Base-by-base conservation (phyloP, 345 rosid genomes). In the Arabidopsis arenosa region DNA sequence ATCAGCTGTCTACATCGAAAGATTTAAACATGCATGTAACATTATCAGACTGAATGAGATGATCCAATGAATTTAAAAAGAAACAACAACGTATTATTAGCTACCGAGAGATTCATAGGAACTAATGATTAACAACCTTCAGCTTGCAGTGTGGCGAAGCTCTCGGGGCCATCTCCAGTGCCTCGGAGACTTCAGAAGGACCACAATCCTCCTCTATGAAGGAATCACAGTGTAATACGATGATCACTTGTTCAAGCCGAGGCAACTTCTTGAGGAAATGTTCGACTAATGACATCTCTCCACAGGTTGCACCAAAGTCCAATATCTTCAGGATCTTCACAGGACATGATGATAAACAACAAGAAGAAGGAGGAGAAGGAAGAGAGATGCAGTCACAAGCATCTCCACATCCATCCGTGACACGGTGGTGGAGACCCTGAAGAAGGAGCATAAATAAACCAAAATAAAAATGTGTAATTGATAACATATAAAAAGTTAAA, bases 221-320 rank as follows among this genome's bases (percentile, higher is more conserved):
- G 26, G 65, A 32, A 10, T 69, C 64, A 11, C 2, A 56, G 33
- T 56, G 4, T 56, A 56, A 0, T 17, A 44, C 12, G 12, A 68
- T 54, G 51, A 30, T 14, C 28, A 53, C 11, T 39, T 68, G n/a
- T 68, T 68, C 51, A 68, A 68, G 62, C 6, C 0, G 36, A 26
- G 10, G 62, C 28, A 53, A 14, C 1, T 68, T 26, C 28, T 70
- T 70, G 6, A 70, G 45, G 45, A 70, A 57, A 43, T 70, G 56
- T 6, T 57, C 3, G 23, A 58, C 65, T 70, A 70, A 30, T 57
- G 74, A 32, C 56, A 70, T 57, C 74, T 70, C 66, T 57, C 44
- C n/a, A 57, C 74, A 70, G 2, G 74, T 70, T 57, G 74, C 74
- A 57, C 56, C 65, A 32, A 70, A 70, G 18, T 70, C 43, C 13